Evolutionary conservation across 2,329 filamentous ascomycete genomes (phyloP), one percentile per base, ranked within the genome.

Genomic region (Sporothrix inflata): DNA sequence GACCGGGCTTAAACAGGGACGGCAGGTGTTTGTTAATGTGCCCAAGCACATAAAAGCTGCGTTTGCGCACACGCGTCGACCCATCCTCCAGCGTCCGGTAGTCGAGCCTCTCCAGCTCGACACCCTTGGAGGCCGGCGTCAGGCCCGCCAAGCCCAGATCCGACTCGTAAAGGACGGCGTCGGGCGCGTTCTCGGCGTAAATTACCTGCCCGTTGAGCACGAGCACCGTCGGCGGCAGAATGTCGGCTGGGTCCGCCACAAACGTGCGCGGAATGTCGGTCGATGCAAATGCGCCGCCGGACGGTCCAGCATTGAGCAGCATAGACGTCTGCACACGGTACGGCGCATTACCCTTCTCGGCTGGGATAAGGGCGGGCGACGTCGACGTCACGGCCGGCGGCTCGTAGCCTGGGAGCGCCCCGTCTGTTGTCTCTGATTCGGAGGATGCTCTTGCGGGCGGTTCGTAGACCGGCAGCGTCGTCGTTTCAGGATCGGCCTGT

Each of bases 171-270:
- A 70, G 53, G 5, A 42, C 38, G 3, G 27, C 40, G 16, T 27
- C 51, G n/a, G 68, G 68, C 12, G 57, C 38, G 14, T 40, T 49
- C 21, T 60, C 68, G 53, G 68, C 53, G 30, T 70, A 55, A 16
- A 70, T 70, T 21, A 12, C 14, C 40, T 61, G 53, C 6, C 27
- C 24, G 38, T 40, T 16, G 3, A 70, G 53, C 4, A 70, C 38
- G 24, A 70, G 53, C n/a, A 71, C 45, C 19, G 66, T 51, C 1
- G 66, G 66, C n/a, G 47, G 47, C 11, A 69, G 42, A n/a, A 65
- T 45, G 34, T 65, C 60, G 60, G 55, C 55, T 30, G 27, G 27
- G 55, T 60, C 55, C 24, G 55, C 55, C 55, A 60, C 55, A 60
- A 60, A 60, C 27, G 55, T 60, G 27, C 38, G 55, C 51, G 24